Evolutionary conservation across 163 green algal species (phyloP), one percentile per base, ranked within the genome.

Genomic region (Prototheca cutis): DNA sequence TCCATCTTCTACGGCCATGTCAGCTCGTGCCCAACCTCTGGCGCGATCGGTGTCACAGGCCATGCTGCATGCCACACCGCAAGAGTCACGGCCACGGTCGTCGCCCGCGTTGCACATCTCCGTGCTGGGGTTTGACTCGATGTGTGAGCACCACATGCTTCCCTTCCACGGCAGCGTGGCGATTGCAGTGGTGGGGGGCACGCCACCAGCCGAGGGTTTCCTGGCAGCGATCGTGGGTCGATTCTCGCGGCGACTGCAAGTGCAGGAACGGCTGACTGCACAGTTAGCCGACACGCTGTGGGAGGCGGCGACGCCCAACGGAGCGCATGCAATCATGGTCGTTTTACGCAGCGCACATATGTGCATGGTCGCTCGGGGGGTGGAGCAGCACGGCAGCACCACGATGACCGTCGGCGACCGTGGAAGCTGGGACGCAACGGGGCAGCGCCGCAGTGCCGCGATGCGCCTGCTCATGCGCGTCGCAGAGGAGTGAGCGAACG

Each of bases 71-170:
- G n/a, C n/a, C n/a, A n/a, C n/a, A n/a, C n/a, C n/a, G n/a, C n/a
- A n/a, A n/a, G n/a, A n/a, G n/a, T n/a, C n/a, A n/a, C n/a, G n/a
- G n/a, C n/a, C n/a, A n/a, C n/a, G n/a, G n/a, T n/a, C n/a, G n/a
- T n/a, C n/a, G n/a, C 49, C n/a, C 4, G 10, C 47, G 49, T 34
- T 59, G 53, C 58, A 47, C 15, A 48, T 58, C 39, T 62, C 63
- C 25, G 28, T 6, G 18, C 30, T 59, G 4, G 51, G n/a, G 5
- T 78, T 73, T 48, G 59, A 29, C 15, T 89, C 84, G 4, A 77
- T 87, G 63, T 97, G 89, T 61, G 92, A 97, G 72, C 91, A 97
- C 80, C 91, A 97, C 73, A 79, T 98, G 75, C 77, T 97, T 57
- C 91, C 92, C 0, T 98, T 98, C 53, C 87, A 95, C 54, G 90